Percentiles rank a stretch among this genome's conserved stretches.
Evolutionary conservation across 352 stramenopile genomes (phyloP).

Genomic region (Phytophthora megakarya): DNA sequence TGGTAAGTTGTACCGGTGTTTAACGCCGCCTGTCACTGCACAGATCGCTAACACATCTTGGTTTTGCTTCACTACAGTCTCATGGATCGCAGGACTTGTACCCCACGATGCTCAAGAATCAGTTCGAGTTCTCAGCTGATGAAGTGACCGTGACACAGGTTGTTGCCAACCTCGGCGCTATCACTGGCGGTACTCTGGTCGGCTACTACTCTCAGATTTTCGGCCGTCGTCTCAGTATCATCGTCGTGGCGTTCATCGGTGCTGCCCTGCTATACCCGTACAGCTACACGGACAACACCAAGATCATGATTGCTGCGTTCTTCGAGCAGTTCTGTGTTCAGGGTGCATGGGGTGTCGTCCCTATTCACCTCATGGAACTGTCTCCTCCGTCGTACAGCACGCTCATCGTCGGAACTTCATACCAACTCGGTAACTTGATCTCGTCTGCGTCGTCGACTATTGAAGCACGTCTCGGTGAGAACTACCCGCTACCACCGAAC

Average conservation of each 20-base stretch:
- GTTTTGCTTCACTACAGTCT: slow-evolving; percentile 21
- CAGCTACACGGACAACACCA: slow-evolving; percentile 36
- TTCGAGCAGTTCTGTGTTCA: slow-evolving; percentile 58
- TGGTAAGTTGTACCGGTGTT: slow-evolving; percentile 21
- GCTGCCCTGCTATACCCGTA: slow-evolving; percentile 55
- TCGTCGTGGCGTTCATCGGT: slow-evolving; percentile 35
- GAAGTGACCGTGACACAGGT: slow-evolving; percentile 53
- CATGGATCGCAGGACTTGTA: slow-evolving; percentile 55
- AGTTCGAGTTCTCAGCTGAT: slow-evolving; percentile 44
- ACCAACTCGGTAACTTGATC: slow-evolving; percentile 64
- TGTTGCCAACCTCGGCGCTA: slow-evolving; percentile 49
- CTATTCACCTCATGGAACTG: slow-evolving; percentile 62
- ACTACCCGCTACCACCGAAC: slow-evolving; percentile 43
- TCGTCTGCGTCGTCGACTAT: slow-evolving; percentile 54
- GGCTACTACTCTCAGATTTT: slow-evolving; percentile 60
- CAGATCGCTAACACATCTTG: background rate
- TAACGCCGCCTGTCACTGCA: background rate
- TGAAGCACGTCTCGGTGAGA: slow-evolving; percentile 46
- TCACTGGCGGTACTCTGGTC: slow-evolving; percentile 43
- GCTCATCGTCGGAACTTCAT: slow-evolving; percentile 51
- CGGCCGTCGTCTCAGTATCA: slow-evolving; percentile 47
- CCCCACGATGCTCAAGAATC: slow-evolving; percentile 56
- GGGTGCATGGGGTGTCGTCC: slow-evolving; percentile 55
- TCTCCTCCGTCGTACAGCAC: slow-evolving; percentile 51
- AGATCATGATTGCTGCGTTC: slow-evolving; percentile 44